These are phyloP conservation scores for Xylariales sp. DNA, from an alignment of 2,329 filamentous ascomycete species.

Conservation along the genomic window DNA sequence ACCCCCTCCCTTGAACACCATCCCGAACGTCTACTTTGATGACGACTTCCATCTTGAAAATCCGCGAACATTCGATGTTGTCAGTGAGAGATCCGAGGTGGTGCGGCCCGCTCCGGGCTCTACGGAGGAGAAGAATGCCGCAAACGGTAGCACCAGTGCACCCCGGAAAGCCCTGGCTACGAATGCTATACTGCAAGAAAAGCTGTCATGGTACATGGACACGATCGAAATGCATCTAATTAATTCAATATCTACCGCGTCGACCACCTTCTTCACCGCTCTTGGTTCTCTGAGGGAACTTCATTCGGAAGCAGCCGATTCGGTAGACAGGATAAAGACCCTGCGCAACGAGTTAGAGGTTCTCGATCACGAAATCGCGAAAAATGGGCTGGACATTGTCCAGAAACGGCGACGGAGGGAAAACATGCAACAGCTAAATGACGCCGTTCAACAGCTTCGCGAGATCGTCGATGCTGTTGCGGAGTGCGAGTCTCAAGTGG, in stretches of 20 bases:
- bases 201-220: constrained; percentile 99
- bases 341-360: constrained; percentile 73
- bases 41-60: constrained; percentile 94
- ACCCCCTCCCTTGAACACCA: constrained; percentile 82
- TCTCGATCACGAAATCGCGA: constrained; percentile 81
- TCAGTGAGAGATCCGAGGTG: constrained; percentile 95
- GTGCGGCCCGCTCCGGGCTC: constrained; percentile 61
- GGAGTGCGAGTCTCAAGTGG: constrained; percentile 74
- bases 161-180: constrained; percentile 86
- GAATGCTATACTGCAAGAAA: constrained; percentile 96
- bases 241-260: constrained; percentile 91
- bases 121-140: constrained; percentile 46
- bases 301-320: constrained; percentile 87
- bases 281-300: constrained; percentile 85
- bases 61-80: constrained; percentile 90
- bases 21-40: constrained; percentile 90
- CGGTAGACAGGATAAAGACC: constrained; percentile 78
- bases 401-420: constrained; percentile 76
- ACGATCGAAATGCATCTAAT: constrained; percentile 97
- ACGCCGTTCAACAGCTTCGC: constrained; percentile 78
- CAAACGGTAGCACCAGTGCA: constrained; percentile 53
- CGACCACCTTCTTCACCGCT: constrained; percentile 92
- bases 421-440: constrained; percentile 76
- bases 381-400: constrained; percentile 79
- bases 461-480: constrained; percentile 71